Conservation (phyloP, 83 land plant genomes). For the Thuja plicata region DNA sequence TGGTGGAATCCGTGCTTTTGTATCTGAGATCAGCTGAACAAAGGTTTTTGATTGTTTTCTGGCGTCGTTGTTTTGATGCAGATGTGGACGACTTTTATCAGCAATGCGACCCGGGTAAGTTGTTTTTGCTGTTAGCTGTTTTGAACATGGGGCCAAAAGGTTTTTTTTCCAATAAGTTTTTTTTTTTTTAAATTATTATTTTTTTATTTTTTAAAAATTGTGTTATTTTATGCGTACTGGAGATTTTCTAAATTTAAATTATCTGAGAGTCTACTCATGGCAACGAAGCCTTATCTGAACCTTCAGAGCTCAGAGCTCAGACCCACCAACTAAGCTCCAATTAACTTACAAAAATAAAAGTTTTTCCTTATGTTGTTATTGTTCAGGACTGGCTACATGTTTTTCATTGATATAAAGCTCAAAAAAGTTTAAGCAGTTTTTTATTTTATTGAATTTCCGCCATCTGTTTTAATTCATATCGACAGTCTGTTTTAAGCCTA, state of each 20-base stretch:
- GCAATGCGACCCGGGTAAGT: constrained; percentile 53
- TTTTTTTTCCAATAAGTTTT: background rate
- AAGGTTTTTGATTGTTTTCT: background rate
- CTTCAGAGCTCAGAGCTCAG: too few relatives aligned
- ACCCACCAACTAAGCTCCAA: background rate
- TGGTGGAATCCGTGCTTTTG: background rate
- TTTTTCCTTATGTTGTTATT: background rate
- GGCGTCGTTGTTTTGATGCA: constrained; percentile 17
- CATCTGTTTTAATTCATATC: too few relatives aligned
- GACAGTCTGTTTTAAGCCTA: too few relatives aligned
- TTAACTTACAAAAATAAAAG: background rate
- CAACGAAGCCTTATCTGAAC: background rate
- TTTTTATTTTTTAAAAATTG: background rate
- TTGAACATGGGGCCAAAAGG: background rate
- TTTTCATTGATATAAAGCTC: background rate
- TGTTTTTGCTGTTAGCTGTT: background rate
- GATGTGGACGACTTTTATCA: constrained; percentile 54
- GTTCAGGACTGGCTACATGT: background rate
- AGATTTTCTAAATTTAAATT: background rate
- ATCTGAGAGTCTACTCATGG: background rate
- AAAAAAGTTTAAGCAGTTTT: too few relatives aligned
- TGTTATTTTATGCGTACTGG: background rate
- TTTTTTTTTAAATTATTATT: too few relatives aligned
- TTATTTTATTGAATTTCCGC: too few relatives aligned
- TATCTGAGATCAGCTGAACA: background rate